Base-by-base conservation (phyloP, 2,329 filamentous ascomycete genomes). In the Colletotrichum limetticola region DNA sequence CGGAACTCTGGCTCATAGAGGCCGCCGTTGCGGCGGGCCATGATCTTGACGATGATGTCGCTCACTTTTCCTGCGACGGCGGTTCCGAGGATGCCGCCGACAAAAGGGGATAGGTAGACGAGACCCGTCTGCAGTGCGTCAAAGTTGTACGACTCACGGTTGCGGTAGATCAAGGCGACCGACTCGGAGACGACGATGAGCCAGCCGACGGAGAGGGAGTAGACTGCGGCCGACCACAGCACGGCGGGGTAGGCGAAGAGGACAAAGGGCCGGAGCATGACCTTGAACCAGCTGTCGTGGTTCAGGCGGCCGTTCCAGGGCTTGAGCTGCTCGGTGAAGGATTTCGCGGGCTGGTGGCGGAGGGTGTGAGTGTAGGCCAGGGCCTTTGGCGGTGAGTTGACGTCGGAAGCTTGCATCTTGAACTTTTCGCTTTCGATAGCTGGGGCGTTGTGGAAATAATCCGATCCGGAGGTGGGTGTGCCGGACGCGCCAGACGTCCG, bases 1-100 rank as follows among this genome's bases (percentile, higher is more conserved):
- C 95, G 91, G 79, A 97, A 98, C 82, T 98, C 96, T 1, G 96
- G 96, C 81, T 98, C 96, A 80, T 98, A 98, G 3, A 98, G 86
- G 2, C 96, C 96, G n/a, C 94, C 95, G 77, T 98, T 98, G 32
- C 92, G 91, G 46, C 92, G 89, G 2, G 94, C 89, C 93, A 98
- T 95, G 71, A 86, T 92, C 65, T 91, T 91, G 6, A 98, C 95
- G 60, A 98, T 91, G 2, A 96, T 78, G 78, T 98, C 97, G 4
- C 94, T 97, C 14, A 98, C 88, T 79, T 93, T 94, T 53, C 96
- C 97, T 0, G 96, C 96, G 0, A 98, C 94, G 0, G 93, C 95
- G 0, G 95, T 98, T n/a, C 96, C 96, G 0, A 98, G 86, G 5
- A 98, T 89, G 8, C 94, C 95, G 16, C 95, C 95, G 5, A 98